Conservation (phyloP, 176 grass and related monocot species). For the Secale cereale region DNA sequence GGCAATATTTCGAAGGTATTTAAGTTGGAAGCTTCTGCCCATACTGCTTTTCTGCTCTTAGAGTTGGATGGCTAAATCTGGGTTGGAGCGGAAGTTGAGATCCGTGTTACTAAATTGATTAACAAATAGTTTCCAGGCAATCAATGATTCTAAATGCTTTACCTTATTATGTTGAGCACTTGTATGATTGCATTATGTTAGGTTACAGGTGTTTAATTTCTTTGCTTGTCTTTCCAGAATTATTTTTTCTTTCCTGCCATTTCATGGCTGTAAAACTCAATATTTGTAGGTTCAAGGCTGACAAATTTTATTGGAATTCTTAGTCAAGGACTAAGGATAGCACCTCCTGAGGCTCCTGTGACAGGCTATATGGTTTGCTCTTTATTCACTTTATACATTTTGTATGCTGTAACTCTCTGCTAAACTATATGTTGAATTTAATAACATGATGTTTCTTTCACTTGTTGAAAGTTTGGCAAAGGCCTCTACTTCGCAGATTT, state of each 20-base stretch:
- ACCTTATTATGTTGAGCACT: background rate
- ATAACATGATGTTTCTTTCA: constrained; percentile 14
- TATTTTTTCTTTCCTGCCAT: background rate
- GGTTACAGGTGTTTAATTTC: background rate
- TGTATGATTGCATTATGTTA: background rate
- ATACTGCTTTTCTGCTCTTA: background rate
- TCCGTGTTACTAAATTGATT: background rate
- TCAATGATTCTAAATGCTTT: background rate
- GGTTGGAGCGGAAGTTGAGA: background rate
- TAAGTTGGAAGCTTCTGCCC: background rate
- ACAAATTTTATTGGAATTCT: constrained; percentile 96
- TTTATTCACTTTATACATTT: background rate
- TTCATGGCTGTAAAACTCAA: constrained; percentile 3
- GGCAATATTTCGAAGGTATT: background rate
- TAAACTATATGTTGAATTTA: constrained; percentile 15
- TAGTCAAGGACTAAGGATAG: constrained; percentile 95
- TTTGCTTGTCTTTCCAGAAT: background rate
- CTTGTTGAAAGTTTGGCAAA: constrained; percentile 83
- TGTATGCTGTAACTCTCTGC: background rate
- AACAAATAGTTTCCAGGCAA: background rate
- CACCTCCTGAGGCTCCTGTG: constrained; percentile 89
- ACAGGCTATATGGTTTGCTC: constrained; percentile 90
- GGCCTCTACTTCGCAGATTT: constrained; percentile 95
- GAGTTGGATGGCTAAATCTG: background rate
- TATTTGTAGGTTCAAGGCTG: constrained; percentile 83